Percentiles rank a stretch among this genome's conserved stretches.
These are phyloP conservation scores for Ambrosia artemisiifolia DNA, from an alignment of 129 eudicot genomes.

Conservation along the genomic window DNA sequence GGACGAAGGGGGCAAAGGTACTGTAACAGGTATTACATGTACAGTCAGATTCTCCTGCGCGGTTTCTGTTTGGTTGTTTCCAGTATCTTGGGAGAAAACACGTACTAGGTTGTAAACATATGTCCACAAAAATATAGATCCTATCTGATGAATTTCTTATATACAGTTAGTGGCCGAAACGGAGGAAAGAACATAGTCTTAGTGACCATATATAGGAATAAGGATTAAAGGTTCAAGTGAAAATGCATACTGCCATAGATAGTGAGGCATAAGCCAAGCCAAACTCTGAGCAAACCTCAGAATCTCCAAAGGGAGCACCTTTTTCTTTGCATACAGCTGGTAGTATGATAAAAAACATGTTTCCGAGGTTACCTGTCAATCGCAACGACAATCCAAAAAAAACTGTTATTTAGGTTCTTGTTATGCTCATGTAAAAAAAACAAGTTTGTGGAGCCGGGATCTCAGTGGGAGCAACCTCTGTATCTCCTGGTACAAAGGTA, in stretches of 20 bases:
- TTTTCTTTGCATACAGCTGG: constrained; percentile 92
- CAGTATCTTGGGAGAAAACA: constrained; percentile 43
- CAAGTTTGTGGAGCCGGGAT: too few relatives aligned
- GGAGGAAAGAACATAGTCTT: neutral
- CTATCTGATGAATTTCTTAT: constrained; percentile 42
- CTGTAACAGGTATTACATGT: too few relatives aligned
- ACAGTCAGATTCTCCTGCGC: constrained; percentile 20
- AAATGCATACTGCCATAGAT: constrained; percentile 51
- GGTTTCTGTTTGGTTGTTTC: constrained; percentile 10
- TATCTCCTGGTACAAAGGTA: too few relatives aligned
- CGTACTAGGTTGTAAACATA: constrained; percentile 83
- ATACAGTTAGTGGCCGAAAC: neutral
- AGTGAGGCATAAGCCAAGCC: constrained; percentile 85
- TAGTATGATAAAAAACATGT: constrained; percentile 67
- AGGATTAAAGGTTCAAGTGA: neutral
- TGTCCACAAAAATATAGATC: constrained; percentile 71
- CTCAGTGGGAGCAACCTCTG: too few relatives aligned
- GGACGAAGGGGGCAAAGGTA: constrained; percentile 40
- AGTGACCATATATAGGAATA: too few relatives aligned
- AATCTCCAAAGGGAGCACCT: constrained; percentile 75
- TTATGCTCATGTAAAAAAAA: too few relatives aligned
- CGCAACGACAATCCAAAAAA: neutral
- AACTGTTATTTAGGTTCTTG: too few relatives aligned
- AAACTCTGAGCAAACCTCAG: constrained; percentile 49
- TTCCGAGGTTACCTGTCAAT: constrained; percentile 75